phyloP scores from a whole-genome alignment of 306 rosid genomes.

The Prunus salicina region DNA sequence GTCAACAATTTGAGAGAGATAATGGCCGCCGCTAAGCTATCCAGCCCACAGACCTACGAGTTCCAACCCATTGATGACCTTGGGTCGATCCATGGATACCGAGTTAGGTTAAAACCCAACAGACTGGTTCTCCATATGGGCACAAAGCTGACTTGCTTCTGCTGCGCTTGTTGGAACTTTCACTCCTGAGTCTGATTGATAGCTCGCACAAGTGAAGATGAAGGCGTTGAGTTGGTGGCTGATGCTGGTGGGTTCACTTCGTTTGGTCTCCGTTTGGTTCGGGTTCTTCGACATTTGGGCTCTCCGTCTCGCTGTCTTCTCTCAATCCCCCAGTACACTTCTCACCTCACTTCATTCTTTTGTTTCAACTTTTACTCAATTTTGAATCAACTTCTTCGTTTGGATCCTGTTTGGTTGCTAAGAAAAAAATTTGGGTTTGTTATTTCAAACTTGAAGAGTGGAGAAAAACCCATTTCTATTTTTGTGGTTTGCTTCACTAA shows the following conservation, averaged over 20 bases:
- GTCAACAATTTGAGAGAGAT: background rate
- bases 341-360: background rate
- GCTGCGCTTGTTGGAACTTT: background rate
- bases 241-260: conserved; percentile 73
- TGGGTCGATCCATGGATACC: too few relatives aligned
- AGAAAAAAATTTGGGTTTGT: background rate
- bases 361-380: background rate
- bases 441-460: background rate
- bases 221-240: conserved; percentile 86
- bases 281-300: conserved; percentile 95
- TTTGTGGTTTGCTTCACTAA: background rate
- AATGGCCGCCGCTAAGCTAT: too few relatives aligned
- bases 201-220: conserved; percentile 31
- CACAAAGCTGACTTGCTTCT: background rate
- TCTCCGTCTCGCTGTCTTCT: conserved; percentile 77
- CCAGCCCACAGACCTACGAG: background rate
- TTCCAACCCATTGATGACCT: background rate
- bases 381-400: background rate
- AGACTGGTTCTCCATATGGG: background rate
- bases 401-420: background rate
- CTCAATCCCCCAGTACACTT: conserved; percentile 51
- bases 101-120: background rate
- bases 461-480: background rate
- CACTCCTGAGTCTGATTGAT: too few relatives aligned
- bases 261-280: conserved; percentile 89